These are phyloP conservation scores for Auriculariales sp. DNA, from an alignment of 768 basidiomycete species.

Conservation along the genomic window DNA sequence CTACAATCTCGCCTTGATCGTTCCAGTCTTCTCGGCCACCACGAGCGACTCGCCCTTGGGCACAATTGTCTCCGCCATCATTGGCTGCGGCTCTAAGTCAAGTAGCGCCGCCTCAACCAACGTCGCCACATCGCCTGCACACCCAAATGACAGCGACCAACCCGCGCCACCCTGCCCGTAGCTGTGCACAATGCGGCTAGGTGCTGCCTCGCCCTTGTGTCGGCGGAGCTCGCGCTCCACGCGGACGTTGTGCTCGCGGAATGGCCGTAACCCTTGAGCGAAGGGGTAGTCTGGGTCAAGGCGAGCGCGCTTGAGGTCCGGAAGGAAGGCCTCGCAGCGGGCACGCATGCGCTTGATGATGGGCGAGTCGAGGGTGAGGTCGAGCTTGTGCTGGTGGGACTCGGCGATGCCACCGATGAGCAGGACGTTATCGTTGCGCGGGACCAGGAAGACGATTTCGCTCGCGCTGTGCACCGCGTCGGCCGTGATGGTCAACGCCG, in stretches of 20 bases:
- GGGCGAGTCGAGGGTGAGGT: slow-evolving; percentile 16
- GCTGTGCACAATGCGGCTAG: slow-evolving; percentile 15
- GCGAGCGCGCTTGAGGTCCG: slow-evolving; percentile 14
- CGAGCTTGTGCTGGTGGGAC: slow-evolving; percentile 12
- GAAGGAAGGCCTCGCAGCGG: slow-evolving; percentile 16
- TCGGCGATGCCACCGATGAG: slow-evolving; percentile 21
- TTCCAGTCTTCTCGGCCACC: too few relatives aligned
- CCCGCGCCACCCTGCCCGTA: slow-evolving; percentile 18
- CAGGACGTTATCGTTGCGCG: slow-evolving; percentile 21
- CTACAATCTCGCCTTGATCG: too few relatives aligned
- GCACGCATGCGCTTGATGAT: slow-evolving; percentile 18
- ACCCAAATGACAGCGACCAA: slow-evolving; percentile 1
- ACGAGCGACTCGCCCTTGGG: too few relatives aligned
- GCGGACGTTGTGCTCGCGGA: slow-evolving; percentile 14
- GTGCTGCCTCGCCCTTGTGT: slow-evolving; percentile 2
- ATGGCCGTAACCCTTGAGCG: slow-evolving; percentile 18
- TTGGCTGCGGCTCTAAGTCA: background rate
- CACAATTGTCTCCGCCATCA: background rate
- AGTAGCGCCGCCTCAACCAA: background rate
- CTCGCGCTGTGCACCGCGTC: slow-evolving; percentile 17
- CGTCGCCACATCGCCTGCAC: background rate
- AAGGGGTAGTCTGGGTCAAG: slow-evolving; percentile 14
- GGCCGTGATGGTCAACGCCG: slow-evolving; percentile 19
- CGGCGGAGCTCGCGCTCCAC: slow-evolving; percentile 15
- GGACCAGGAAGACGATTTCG: slow-evolving; percentile 22